Conservation (phyloP, 176 grass and related monocot genomes). For the Avena insularis region DNA sequence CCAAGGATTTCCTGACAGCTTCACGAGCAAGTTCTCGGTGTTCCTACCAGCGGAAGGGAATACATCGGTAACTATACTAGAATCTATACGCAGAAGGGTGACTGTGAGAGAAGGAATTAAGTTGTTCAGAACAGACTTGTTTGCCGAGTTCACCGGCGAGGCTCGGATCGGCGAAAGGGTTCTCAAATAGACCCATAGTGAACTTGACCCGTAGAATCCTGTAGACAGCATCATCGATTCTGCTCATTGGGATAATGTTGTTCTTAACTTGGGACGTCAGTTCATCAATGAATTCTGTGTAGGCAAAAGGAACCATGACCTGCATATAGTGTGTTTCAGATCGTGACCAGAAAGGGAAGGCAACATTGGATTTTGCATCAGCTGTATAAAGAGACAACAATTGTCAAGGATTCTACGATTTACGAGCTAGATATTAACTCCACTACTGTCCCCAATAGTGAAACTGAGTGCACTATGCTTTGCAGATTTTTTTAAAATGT, state of each 20-base stretch:
- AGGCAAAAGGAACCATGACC: constrained; percentile 76
- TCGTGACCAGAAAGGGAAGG: background rate
- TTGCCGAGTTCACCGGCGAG: constrained; percentile 64
- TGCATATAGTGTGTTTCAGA: constrained; percentile 35
- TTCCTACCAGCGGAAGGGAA: constrained; percentile 37
- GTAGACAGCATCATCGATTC: constrained; percentile 70
- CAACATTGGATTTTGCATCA: background rate
- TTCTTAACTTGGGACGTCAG: constrained; percentile 65
- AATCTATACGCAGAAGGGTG: background rate
- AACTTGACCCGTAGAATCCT: constrained; percentile 87
- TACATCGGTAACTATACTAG: background rate
- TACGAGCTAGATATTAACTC: background rate
- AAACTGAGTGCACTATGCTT: background rate
- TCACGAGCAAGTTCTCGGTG: constrained; percentile 71
- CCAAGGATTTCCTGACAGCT: constrained; percentile 76
- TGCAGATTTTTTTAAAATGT: background rate
- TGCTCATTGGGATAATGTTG: constrained; percentile 74
- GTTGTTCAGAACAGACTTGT: constrained; percentile 40
- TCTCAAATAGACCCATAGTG: constrained; percentile 79
- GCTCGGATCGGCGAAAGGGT: constrained; percentile 54
- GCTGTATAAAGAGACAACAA: background rate
- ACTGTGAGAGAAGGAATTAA: background rate
- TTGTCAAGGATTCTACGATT: background rate
- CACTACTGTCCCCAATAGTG: background rate
- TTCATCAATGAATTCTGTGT: constrained; percentile 63